phyloP scores from a whole-genome alignment of 805 yeast species.

The Wickerhamomyces chaumierensis region DNA sequence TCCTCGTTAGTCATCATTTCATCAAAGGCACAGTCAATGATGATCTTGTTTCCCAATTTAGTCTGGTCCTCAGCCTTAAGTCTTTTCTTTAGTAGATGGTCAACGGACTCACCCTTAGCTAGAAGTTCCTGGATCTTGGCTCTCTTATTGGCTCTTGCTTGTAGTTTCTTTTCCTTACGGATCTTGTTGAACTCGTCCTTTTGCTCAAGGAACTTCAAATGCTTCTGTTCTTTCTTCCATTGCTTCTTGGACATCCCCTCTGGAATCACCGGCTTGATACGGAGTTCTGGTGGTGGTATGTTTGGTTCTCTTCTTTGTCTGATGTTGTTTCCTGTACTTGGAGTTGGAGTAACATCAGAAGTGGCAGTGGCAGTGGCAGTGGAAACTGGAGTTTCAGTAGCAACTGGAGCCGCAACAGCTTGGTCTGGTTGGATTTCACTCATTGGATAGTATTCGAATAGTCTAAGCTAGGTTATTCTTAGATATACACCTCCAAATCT shows the following conservation, averaged over 20 bases:
- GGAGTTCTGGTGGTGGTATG: neutral
- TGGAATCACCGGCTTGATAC: constrained; percentile 34
- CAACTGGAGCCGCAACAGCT: no score
- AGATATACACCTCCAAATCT: no score
- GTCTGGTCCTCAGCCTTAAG: constrained; percentile 30
- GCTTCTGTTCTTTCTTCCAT: constrained; percentile 65
- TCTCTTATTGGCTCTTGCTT: constrained; percentile 28
- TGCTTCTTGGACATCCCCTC: constrained; percentile 82
- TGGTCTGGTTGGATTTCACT: neutral
- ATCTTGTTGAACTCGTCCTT: constrained; percentile 48
- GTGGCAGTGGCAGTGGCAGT: neutral
- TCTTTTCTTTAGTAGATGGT: constrained; percentile 26
- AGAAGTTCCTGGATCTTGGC: constrained; percentile 23
- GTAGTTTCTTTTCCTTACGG: constrained; percentile 44
- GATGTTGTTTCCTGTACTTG: neutral
- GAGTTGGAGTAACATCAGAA: neutral
- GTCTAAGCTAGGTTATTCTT: no score
- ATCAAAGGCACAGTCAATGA: constrained; percentile 89
- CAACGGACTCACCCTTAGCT: constrained; percentile 28
- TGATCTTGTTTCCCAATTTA: constrained; percentile 37
- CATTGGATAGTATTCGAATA: no score
- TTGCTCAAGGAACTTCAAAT: constrained; percentile 46
- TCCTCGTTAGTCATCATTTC: constrained; percentile 76
- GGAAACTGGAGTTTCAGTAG: neutral
- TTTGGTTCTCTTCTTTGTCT: neutral